A percentile compares a stretch with the other conserved stretches of the same genome.
phyloP scores from a whole-genome alignment of 768 basidiomycete species.

The Gloeophyllum trabeum region DNA sequence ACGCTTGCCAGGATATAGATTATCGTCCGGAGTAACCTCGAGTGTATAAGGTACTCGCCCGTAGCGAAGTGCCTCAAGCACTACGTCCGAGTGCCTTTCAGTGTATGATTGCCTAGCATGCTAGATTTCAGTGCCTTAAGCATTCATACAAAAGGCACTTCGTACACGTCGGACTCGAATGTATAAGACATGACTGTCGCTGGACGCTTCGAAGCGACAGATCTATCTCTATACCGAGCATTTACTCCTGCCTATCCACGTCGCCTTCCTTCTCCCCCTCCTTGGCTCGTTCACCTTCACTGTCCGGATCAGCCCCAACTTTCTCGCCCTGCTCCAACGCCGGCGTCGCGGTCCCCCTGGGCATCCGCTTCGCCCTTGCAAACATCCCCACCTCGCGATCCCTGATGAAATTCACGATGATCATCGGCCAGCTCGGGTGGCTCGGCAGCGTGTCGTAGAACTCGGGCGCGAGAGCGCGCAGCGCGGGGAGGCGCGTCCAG shows the following conservation, averaged over 20 bases:
- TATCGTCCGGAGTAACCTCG: too few relatives aligned
- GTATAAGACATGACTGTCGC: too few relatives aligned
- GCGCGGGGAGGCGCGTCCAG: constrained; percentile 85
- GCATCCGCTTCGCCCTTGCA: constrained; percentile 71
- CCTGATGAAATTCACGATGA: constrained; percentile 88
- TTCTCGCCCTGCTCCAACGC: not conserved
- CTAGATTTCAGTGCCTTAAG: too few relatives aligned
- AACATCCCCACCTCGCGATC: constrained; percentile 85
- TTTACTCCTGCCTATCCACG: not conserved
- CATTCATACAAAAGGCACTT: too few relatives aligned
- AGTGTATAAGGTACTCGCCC: too few relatives aligned
- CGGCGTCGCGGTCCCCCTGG: constrained; percentile 14
- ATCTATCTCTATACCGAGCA: not conserved
- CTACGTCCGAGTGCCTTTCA: too few relatives aligned
- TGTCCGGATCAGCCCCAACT: too few relatives aligned
- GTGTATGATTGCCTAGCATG: too few relatives aligned
- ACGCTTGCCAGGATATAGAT: constrained; percentile 28
- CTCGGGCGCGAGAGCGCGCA: constrained; percentile 79
- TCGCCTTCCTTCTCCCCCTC: not conserved
- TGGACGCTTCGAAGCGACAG: too few relatives aligned
- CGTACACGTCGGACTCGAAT: too few relatives aligned
- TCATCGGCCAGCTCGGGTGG: constrained; percentile 92
- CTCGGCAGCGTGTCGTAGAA: constrained; percentile 83
- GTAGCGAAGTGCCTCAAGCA: too few relatives aligned
- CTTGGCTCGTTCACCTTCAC: not conserved